Evolutionary conservation across 768 basidiomycete genomes (phyloP).

Genomic region (Gyrodon lividus): DNA sequence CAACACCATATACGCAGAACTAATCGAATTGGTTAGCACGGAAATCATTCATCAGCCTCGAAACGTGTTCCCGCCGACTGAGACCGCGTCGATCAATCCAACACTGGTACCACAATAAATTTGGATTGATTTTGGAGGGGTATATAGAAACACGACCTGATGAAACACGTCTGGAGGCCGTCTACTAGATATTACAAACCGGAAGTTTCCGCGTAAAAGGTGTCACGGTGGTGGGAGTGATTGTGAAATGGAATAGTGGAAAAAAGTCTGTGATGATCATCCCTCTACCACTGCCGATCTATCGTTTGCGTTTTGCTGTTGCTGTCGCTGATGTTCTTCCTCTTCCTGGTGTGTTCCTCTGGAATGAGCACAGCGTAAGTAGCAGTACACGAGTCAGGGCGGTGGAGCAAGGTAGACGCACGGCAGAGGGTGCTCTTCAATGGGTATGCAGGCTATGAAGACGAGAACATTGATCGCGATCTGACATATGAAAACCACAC

Average conservation of each 20-base stretch:
- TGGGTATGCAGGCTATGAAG: slow-evolving; percentile 69
- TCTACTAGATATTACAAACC: slow-evolving; percentile 29
- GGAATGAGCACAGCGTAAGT: slow-evolving; percentile 12
- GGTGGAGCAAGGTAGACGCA: slow-evolving; percentile 11
- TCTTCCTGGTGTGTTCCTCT: slow-evolving; percentile 67
- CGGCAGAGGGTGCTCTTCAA: slow-evolving; percentile 71
- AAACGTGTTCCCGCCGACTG: neutral
- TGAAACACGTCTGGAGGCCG: slow-evolving; percentile 10
- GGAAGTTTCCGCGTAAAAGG: slow-evolving; percentile 18
- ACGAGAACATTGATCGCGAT: slow-evolving; percentile 62
- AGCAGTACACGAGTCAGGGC: slow-evolving; percentile 14
- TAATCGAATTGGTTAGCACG: neutral
- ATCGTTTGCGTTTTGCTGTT: slow-evolving; percentile 24
- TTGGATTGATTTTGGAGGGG: slow-evolving; percentile 4
- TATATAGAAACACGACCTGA: slow-evolving; percentile 23
- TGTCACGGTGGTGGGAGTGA: slow-evolving; percentile 13
- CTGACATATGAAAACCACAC: slow-evolving; percentile 81
- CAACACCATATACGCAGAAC: slow-evolving; percentile 1
- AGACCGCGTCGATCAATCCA: neutral
- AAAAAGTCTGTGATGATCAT: slow-evolving; percentile 13
- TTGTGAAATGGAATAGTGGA: neutral
- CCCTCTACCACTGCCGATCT: slow-evolving; percentile 16
- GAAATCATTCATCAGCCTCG: neutral
- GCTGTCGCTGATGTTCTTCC: slow-evolving; percentile 52
- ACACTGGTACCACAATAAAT: neutral